Evolutionary conservation across 371 early-diverging fungal species (phyloP), one percentile per base, ranked within the genome.

Genomic region (Fennellomyces sp.): DNA sequence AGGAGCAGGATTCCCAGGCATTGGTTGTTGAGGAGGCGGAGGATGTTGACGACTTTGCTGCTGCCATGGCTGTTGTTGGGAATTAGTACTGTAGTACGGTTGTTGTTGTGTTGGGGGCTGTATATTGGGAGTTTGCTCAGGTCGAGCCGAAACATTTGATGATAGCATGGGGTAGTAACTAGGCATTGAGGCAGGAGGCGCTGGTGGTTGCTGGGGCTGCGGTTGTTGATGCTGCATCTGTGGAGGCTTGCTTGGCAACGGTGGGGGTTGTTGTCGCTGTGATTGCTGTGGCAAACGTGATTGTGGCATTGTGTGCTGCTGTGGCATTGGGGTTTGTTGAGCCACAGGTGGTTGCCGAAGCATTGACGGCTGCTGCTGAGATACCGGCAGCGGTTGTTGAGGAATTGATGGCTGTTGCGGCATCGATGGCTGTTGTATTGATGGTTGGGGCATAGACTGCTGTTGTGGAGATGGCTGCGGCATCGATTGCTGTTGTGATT

Each of bases 131-230:
- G 55, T 26, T 13, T n/a, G 36, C 6, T 27, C 45, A 31, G 41
- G 47, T 19, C 47, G 27, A 31, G 17, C 17, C n/a, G 26, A 31
- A n/a, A 26, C 54, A 39, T 15, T 27, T 36, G 54, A 54, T 27
- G 57, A 31, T 19, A 33, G 25, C 57, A 56, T 56, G 4, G 57
- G 33, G n/a, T 56, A 19, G n/a, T 56, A 45, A 31, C 33, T 47
- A 1, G 57, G 47, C 36, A 39, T 47, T 15, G 42, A 28, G 15
- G 19, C 23, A 41, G 57, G 47, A 23, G 47, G 45, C 15, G 26
- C 13, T 39, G 21, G 45, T 45, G 23, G 42, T 29, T 54, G 54
- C n/a, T 33, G 30, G 17, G 36, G 54, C n/a, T 33, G 30, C 28
- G 36, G 55, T 23, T 31, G 55, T 8, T 54, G 36, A 4, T 19